These are phyloP conservation scores for Trifolium pratense DNA, from an alignment of 306 rosid genomes.

Conservation along the genomic window DNA sequence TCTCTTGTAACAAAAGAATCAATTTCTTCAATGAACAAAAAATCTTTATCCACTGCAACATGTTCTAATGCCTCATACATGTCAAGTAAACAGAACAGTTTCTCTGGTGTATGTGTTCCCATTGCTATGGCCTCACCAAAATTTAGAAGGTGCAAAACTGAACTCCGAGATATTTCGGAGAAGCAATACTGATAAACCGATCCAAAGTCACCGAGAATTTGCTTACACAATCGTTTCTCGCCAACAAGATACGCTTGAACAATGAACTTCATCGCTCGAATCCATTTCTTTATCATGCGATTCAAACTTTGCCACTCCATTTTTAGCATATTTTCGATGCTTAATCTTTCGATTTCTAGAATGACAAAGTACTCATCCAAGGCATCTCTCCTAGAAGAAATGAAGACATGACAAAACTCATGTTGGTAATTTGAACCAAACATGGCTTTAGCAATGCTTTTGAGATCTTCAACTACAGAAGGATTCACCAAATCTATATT, in stretches of 20 bases:
- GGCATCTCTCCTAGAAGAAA: slow-evolving; percentile 55
- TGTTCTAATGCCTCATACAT: slow-evolving; percentile 64
- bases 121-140: slow-evolving; percentile 64
- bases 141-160: slow-evolving; percentile 51
- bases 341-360: slow-evolving; percentile 53
- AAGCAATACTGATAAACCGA: slow-evolving; percentile 50
- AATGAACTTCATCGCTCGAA: slow-evolving; percentile 52
- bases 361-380: slow-evolving; percentile 57
- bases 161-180: slow-evolving; percentile 53
- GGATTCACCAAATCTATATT: slow-evolving; percentile 56
- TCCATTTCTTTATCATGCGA: slow-evolving; percentile 63
- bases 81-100: slow-evolving; percentile 62
- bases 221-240: slow-evolving; percentile 60
- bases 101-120: slow-evolving; percentile 55
- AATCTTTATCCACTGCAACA: slow-evolving; percentile 48
- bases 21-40: slow-evolving; percentile 53
- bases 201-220: slow-evolving; percentile 55
- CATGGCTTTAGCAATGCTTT: slow-evolving; percentile 64
- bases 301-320: slow-evolving; percentile 61
- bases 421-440: slow-evolving; percentile 60
- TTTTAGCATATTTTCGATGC: slow-evolving; percentile 58
- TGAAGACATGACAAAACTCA: slow-evolving; percentile 60
- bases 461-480: slow-evolving; percentile 52
- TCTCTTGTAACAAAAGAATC: slow-evolving; percentile 50
- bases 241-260: slow-evolving; percentile 58